phyloP scores from a whole-genome alignment of 371 early-diverging fungal species.

The Mucor sp. region DNA sequence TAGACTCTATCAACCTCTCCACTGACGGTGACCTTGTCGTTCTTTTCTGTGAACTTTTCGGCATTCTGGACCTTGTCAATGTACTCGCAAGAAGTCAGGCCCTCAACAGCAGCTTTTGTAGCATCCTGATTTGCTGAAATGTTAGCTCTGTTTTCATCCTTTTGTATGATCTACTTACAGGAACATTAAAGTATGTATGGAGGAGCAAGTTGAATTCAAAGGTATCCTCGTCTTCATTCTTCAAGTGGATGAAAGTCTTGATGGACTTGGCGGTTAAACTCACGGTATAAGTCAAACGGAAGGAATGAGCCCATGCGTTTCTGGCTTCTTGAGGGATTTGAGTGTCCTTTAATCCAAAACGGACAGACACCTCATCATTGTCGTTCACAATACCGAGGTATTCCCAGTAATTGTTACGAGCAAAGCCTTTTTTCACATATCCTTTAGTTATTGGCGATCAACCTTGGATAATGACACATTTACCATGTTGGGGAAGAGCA shows the following conservation, averaged over 20 bases:
- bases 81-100: slow-evolving; percentile 61
- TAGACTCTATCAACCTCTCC: slow-evolving; percentile 82
- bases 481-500: slow-evolving; percentile 71
- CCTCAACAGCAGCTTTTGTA: slow-evolving; percentile 59
- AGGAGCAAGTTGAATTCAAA: slow-evolving; percentile 87
- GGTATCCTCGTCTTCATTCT: slow-evolving; percentile 69
- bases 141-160: background rate
- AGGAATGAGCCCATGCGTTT: slow-evolving; percentile 71
- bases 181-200: slow-evolving; percentile 88
- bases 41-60: slow-evolving; percentile 33
- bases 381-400: slow-evolving; percentile 58
- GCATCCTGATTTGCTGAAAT: slow-evolving; percentile 52
- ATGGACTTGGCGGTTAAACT: slow-evolving; percentile 70
- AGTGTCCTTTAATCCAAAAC: slow-evolving; percentile 69
- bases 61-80: slow-evolving; percentile 73
- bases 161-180: slow-evolving; percentile 42
- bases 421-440: slow-evolving; percentile 77
- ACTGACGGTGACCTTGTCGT: slow-evolving; percentile 56
- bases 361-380: slow-evolving; percentile 61
- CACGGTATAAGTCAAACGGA: slow-evolving; percentile 81
- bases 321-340: slow-evolving; percentile 59
- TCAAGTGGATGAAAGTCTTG: slow-evolving; percentile 64
- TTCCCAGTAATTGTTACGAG: slow-evolving; percentile 76
- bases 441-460: background rate
- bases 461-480: background rate